Evolutionary conservation across 768 basidiomycete species (phyloP).

Genomic region (Cystobasidium ongulense): DNA sequence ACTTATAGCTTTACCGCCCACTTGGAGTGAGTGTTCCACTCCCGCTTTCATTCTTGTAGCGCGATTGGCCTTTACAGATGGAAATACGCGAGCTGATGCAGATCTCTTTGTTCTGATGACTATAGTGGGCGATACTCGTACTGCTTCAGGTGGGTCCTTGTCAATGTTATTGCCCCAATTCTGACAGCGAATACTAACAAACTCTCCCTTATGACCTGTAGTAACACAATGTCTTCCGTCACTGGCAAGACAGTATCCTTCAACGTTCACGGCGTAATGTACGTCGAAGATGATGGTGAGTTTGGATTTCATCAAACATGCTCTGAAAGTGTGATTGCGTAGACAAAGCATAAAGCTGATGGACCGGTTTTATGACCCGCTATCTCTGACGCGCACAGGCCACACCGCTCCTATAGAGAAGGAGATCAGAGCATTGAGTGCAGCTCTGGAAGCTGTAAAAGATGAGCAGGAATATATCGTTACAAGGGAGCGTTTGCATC

Average conservation of each 20-base stretch:
- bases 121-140: conserved; percentile 70
- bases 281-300: conserved; percentile 78
- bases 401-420: conserved; percentile 87
- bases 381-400: conserved; percentile 32
- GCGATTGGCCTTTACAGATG: too few species aligned
- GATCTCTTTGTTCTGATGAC: neutral
- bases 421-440: conserved; percentile 77
- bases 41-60: too few species aligned
- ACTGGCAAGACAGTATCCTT: conserved; percentile 95
- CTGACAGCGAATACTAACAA: neutral
- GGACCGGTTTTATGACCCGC: too few species aligned
- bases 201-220: neutral
- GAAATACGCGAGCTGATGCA: too few species aligned
- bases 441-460: conserved; percentile 77
- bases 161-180: neutral
- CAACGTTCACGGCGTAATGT: conserved; percentile 96
- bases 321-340: too few species aligned
- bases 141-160: conserved; percentile 64
- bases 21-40: conserved; percentile 51
- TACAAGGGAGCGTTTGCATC: conserved; percentile 79
- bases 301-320: conserved; percentile 10
- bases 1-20: conserved; percentile 77
- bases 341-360: too few species aligned
- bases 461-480: conserved; percentile 99
- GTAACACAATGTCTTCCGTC: conserved; percentile 91